A percentile compares a stretch with the other conserved stretches of the same genome.
phyloP scores from a whole-genome alignment of 306 rosid species.

The Inga laurina region DNA sequence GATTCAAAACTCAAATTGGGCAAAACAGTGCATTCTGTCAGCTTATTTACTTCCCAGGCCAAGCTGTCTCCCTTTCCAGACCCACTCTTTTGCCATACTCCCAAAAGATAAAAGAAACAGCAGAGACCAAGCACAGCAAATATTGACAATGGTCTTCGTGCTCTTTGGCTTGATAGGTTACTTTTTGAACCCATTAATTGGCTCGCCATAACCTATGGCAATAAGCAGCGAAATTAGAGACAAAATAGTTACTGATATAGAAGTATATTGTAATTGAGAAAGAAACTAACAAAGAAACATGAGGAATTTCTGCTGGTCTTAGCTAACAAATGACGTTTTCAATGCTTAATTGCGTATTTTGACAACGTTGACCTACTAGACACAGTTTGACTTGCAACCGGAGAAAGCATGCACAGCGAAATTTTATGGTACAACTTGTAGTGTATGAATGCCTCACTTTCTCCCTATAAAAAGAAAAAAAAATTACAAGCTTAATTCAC shows the following conservation, averaged over 20 bases:
- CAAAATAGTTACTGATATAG: background rate
- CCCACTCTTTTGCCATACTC: constrained; percentile 95
- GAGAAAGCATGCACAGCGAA: background rate
- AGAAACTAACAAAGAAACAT: constrained; percentile 9
- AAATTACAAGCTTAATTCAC: constrained; percentile 12
- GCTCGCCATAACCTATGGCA: constrained; percentile 24
- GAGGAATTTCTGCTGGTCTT: background rate
- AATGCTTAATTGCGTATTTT: constrained; percentile 2
- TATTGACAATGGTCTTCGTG: constrained; percentile 70
- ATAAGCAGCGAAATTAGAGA: constrained; percentile 21
- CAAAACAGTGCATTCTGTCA: constrained; percentile 63
- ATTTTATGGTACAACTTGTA: background rate
- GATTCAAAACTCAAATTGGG: constrained; percentile 76
- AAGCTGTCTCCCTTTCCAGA: constrained; percentile 82
- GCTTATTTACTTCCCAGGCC: constrained; percentile 61
- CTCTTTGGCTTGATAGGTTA: constrained; percentile 51
- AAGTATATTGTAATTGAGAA: background rate
- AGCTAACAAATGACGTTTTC: background rate
- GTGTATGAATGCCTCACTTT: background rate
- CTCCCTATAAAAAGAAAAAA: background rate
- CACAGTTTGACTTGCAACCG: background rate
- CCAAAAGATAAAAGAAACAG: constrained; percentile 91
- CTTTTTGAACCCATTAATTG: constrained; percentile 73
- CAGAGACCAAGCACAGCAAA: constrained; percentile 79
- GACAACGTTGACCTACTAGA: background rate